Base-by-base conservation (phyloP, 139 green algal species). In the Chlamydomonas sp. region DNA sequence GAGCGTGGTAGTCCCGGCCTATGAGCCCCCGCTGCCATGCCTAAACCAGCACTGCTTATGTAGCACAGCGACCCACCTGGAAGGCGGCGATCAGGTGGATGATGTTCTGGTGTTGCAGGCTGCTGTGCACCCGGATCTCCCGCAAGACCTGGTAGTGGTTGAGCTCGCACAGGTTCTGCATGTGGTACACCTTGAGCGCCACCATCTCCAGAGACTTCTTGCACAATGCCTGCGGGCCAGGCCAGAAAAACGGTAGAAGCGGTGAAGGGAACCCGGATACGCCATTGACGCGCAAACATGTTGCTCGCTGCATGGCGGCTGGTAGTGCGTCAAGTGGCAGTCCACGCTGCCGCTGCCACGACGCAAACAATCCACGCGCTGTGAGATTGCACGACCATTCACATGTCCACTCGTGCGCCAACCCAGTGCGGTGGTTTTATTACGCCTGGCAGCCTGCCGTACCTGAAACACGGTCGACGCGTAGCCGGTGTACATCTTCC, bases 401-500 rank as follows among this genome's bases (percentile, higher is more conserved):
- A 71, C 66, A 71, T 8, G 10, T 8, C 8, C 63, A 10, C 31
- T 49, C 31, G 31, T 49, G 31, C 31, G 31, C 31, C 31, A 49
- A 49, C 31, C 31, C 31, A 49, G 31, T 49, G 63, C 7, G 63
- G 63, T 68, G 63, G 63, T 10, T 8, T 68, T 1, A 68, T 8
- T 68, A 8, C 63, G 10, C 63, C 10, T 68, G 63, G 63, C 63
- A 68, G 63, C 63, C 59, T 4, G 3, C 9, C 79, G 1, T 16
- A 91, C 90, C 90, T 93, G 90, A 63, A 92, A 93, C 74, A 93
- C 90, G 0, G 88, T 95, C 14, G 90, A 93, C 0, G 93, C 93
- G 72, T 95, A 95, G n/a, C 93, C 93, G 0, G 90, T 95, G 87
- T 95, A 95, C 86, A 95, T 91, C 81, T 95, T 95, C 5, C 92